These are phyloP conservation scores for Chalaropsis thielavioides DNA, from an alignment of 2,329 filamentous ascomycete species.

Conservation along the genomic window DNA sequence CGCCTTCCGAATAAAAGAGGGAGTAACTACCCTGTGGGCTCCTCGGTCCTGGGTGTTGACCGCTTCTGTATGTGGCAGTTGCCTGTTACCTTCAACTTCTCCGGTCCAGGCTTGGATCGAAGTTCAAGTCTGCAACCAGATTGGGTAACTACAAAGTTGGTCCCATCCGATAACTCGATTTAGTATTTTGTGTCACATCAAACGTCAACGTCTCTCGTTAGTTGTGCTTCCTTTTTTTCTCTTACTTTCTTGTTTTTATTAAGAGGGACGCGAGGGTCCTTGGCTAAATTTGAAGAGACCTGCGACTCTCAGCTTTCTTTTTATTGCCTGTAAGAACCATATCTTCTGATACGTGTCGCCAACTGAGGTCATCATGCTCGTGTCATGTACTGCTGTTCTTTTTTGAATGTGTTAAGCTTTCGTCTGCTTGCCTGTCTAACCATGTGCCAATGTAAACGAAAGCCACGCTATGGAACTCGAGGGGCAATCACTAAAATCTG, in stretches of 20 bases:
- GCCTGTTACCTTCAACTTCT: background rate
- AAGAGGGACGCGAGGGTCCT: background rate
- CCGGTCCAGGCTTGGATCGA: background rate
- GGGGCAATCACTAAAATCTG: background rate
- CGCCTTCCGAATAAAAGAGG: background rate
- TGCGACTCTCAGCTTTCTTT: no score
- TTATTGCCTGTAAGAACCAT: background rate
- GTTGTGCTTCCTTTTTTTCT: background rate
- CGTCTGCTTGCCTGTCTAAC: background rate
- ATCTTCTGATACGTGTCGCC: background rate
- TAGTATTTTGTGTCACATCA: slow-evolving; percentile 3
- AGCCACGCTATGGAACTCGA: background rate
- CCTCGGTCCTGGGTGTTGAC: background rate
- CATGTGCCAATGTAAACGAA: background rate
- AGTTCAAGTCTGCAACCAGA: background rate
- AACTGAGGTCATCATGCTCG: background rate
- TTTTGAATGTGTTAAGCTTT: background rate
- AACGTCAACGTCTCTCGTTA: background rate
- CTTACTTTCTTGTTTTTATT: background rate
- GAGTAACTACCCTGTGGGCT: background rate
- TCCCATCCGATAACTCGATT: background rate
- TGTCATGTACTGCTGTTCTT: background rate
- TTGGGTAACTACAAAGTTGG: slow-evolving; percentile 2
- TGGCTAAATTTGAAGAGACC: no score
- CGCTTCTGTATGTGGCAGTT: background rate